These are phyloP conservation scores for Phytophthora palmivora DNA, from an alignment of 352 stramenopile species.

Conservation along the genomic window DNA sequence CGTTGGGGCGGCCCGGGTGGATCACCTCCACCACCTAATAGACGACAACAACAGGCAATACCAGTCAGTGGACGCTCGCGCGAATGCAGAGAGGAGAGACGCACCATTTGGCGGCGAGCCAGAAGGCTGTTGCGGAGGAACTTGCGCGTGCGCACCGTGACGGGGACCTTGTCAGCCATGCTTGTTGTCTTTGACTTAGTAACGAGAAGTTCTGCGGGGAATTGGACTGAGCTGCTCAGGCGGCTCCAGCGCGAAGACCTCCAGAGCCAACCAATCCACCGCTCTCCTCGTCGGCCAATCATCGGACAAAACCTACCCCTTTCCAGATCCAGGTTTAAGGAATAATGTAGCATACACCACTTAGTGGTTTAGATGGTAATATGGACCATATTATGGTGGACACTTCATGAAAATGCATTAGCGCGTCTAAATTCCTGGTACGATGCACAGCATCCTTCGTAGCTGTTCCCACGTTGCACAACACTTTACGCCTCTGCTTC, in stretches of 20 bases:
- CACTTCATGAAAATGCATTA: constrained; percentile 12
- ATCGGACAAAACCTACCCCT: constrained; percentile 14
- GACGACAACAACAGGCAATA: neutral
- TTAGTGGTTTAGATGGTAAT: too few relatives aligned
- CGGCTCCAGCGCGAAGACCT: constrained; percentile 32
- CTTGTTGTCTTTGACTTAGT: constrained; percentile 72
- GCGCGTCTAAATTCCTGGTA: constrained; percentile 29
- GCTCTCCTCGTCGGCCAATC: constrained; percentile 53
- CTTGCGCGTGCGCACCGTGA: constrained; percentile 99
- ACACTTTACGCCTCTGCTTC: constrained; percentile 22
- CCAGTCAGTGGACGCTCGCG: constrained; percentile 4
- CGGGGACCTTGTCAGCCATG: constrained; percentile 93
- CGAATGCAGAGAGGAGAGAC: constrained; percentile 3
- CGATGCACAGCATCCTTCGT: constrained; percentile 24
- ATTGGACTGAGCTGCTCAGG: constrained; percentile 49
- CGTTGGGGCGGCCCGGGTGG: constrained; percentile 97
- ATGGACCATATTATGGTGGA: too few relatives aligned
- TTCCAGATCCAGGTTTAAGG: too few relatives aligned
- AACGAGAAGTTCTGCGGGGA: constrained; percentile 75
- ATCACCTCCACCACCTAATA: constrained; percentile 97
- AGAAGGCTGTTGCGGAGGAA: constrained; percentile 99
- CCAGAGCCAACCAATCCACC: constrained; percentile 84
- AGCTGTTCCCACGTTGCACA: neutral
- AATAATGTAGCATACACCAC: constrained; percentile 1
- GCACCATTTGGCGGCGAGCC: constrained; percentile 97